Base-by-base conservation (phyloP, 2,329 filamentous ascomycete genomes). In the Trichoderma cornu-damae region DNA sequence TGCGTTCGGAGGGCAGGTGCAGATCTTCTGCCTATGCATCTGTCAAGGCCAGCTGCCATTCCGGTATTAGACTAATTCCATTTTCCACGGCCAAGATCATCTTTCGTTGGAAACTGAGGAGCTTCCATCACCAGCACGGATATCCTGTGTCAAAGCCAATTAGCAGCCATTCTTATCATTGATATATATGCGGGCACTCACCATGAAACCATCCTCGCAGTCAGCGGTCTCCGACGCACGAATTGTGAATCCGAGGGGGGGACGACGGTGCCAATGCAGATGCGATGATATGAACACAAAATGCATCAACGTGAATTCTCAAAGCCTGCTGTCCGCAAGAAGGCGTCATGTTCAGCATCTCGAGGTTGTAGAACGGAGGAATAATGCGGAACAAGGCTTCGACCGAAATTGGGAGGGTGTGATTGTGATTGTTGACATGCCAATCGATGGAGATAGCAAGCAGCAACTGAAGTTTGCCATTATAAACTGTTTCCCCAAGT, bases 151-250 rank as follows among this genome's bases (percentile, higher is more conserved):
- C n/a, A n/a, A 37, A n/a, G 0, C 7, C 22, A 18, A 5, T 52
- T 18, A 55, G 32, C 22, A 38, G 16, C 6, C 42, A 16, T 47
- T 32, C 24, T n/a, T n/a, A 14, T 9, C 32, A 37, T 30, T 28
- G 4, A 12, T 30, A 2, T 20, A 3, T 38, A 5, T 16, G 3
- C n/a, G n/a, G n/a, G n/a, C 5, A 16, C 51, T 55, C 32, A 55
- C 51, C 51, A 55, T 47, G 51, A 46, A 3, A 55, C 51, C 51
- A 55, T 55, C 22, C 51, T 46, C 22, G 51, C 51, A 3, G 51
- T 55, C 9, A 55, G 42, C 7, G 51, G 51, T 7, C 51, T 55
- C 30, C 30, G 14, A 16, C 34, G 51, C 8, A 11, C 3, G 8
- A 11, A 30, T 30, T 20, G 6, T 26, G 18, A n/a, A 20, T 14